Evolutionary conservation across 2,329 filamentous ascomycete species (phyloP).

Genomic region (Paraphaeosphaeria minitans): DNA sequence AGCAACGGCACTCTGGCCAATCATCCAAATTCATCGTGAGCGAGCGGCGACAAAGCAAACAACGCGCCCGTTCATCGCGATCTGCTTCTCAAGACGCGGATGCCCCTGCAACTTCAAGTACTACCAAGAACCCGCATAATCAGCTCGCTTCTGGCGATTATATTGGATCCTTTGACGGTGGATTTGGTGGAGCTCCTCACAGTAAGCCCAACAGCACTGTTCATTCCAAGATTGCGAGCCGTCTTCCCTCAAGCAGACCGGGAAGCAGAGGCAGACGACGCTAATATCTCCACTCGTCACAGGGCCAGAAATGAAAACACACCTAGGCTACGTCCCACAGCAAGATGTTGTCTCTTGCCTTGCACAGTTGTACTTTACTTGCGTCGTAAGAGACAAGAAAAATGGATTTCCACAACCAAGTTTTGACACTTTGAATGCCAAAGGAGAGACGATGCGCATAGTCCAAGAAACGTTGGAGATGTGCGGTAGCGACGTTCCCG

Average conservation of each 20-base stretch:
- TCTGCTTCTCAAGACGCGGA: constrained; percentile 18
- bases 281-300: background rate
- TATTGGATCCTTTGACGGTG: constrained; percentile 14
- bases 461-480: constrained; percentile 21
- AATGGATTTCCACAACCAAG: constrained; percentile 18
- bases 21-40: constrained; percentile 16
- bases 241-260: background rate
- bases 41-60: constrained; percentile 2
- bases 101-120: background rate
- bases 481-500: constrained; percentile 21
- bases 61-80: constrained; percentile 13
- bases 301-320: constrained; percentile 10
- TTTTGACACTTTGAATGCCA: constrained; percentile 24
- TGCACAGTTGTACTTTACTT: constrained; percentile 19
- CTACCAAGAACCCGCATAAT: background rate
- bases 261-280: background rate
- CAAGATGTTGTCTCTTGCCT: constrained; percentile 18
- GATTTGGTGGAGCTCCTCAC: constrained; percentile 5
- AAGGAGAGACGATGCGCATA: constrained; percentile 23
- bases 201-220: background rate
- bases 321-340: constrained; percentile 18
- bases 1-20: constrained; percentile 8
- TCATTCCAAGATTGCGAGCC: background rate
- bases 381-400: constrained; percentile 18
- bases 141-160: constrained; percentile 3